A percentile compares a stretch with the other conserved stretches of the same genome.
Evolutionary conservation across 306 rosid genomes (phyloP).

Genomic region (Corylus americana): DNA sequence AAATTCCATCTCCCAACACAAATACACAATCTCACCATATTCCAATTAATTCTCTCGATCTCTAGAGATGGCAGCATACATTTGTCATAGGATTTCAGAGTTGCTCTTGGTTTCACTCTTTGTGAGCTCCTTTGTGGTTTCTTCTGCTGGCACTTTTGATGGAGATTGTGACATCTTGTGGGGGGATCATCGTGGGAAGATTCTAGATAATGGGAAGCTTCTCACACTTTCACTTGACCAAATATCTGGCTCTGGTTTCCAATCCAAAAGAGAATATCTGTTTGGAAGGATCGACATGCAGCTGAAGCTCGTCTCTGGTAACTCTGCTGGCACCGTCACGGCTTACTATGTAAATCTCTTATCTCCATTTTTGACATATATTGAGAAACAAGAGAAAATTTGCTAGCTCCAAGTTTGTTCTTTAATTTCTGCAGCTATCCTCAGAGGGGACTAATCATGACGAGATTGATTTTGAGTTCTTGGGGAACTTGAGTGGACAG

Average conservation of each 20-base stretch:
- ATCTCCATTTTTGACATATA: not conserved
- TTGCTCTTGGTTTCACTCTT: slow-evolving; percentile 2
- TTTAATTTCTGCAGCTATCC: slow-evolving; percentile 20
- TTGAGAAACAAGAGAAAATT: not conserved
- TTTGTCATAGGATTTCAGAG: not conserved
- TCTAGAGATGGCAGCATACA: not conserved
- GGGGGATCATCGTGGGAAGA: slow-evolving; percentile 35
- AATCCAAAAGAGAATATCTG: slow-evolving; percentile 33
- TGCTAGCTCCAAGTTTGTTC: too few species aligned
- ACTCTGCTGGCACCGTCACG: slow-evolving; percentile 43
- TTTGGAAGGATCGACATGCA: slow-evolving; percentile 41
- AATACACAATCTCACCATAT: not conserved
- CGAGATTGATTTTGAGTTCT: slow-evolving; percentile 44
- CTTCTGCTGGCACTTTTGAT: slow-evolving; percentile 21
- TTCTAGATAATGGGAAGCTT: slow-evolving; percentile 28
- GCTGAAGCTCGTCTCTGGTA: slow-evolving; percentile 36
- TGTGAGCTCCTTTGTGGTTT: not conserved
- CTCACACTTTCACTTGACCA: slow-evolving; percentile 36
- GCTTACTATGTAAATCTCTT: slow-evolving; percentile 27
- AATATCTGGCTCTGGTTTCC: slow-evolving; percentile 39
- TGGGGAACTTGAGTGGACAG: slow-evolving; percentile 38
- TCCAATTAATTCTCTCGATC: not conserved
- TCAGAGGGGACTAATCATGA: slow-evolving; percentile 35
- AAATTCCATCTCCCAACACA: not conserved
- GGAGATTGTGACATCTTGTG: slow-evolving; percentile 26